Evolutionary conservation across 768 basidiomycete genomes (phyloP).

Genomic region (Mycena crocata): DNA sequence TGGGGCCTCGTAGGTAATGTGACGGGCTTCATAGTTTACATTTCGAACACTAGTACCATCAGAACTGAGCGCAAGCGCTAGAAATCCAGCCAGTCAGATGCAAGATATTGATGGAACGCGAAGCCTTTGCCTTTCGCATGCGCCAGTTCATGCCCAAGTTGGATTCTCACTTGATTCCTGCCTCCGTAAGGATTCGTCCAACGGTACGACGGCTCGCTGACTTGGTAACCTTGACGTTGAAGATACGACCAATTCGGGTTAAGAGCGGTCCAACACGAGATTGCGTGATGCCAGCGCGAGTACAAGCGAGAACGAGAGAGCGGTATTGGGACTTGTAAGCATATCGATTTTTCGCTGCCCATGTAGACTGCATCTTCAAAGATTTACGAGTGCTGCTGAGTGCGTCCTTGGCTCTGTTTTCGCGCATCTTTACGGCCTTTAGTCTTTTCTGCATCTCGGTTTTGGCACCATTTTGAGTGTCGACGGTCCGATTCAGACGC

Average conservation of each 20-base stretch:
- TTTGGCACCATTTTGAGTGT: background rate
- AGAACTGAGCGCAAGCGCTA: conserved; percentile 31
- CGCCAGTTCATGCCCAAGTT: conserved; percentile 17
- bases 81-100: conserved; percentile 1
- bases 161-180: conserved; percentile 11
- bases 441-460: background rate
- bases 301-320: background rate
- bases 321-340: background rate
- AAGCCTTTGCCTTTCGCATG: no score
- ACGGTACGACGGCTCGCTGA: conserved; percentile 10
- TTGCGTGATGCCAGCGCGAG: background rate
- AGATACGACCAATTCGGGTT: background rate
- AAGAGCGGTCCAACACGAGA: conserved; percentile 5
- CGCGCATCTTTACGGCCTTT: background rate
- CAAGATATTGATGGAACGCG: background rate
- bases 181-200: conserved; percentile 15
- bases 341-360: background rate
- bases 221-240: conserved; percentile 3
- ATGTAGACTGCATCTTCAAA: background rate
- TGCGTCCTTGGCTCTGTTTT: background rate
- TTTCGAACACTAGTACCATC: conserved; percentile 26
- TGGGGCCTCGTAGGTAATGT: conserved; percentile 17
- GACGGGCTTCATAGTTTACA: conserved; percentile 25
- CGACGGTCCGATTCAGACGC: background rate
- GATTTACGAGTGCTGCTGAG: background rate